Evolutionary conservation across 1,139 yeast species (phyloP).

Genomic region (Citeromyces siamensis): DNA sequence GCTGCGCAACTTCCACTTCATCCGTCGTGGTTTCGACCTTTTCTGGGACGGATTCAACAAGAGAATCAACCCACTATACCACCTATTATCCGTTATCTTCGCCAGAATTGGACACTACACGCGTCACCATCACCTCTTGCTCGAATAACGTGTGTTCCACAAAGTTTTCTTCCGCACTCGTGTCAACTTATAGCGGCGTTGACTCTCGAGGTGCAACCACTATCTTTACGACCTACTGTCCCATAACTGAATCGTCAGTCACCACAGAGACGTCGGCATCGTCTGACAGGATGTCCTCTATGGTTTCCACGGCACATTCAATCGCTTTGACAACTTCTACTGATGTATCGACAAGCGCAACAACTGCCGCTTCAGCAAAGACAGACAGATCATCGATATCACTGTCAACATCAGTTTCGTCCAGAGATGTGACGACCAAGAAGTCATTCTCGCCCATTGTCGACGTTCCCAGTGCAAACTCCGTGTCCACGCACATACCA

Average conservation of each 20-base stretch:
- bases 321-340: background rate
- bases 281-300: too few species aligned
- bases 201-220: conserved; percentile 18
- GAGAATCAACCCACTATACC: conserved; percentile 19
- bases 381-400: background rate
- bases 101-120: conserved; percentile 4
- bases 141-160: conserved; percentile 2
- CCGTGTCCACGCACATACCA: background rate
- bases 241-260: too few species aligned
- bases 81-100: conserved; percentile 32
- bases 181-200: conserved; percentile 8
- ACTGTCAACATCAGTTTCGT: too few species aligned
- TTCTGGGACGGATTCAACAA: conserved; percentile 18
- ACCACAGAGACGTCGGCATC: too few species aligned
- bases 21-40: conserved; percentile 27
- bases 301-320: background rate
- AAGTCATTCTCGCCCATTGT: too few species aligned
- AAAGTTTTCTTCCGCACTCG: conserved; percentile 4
- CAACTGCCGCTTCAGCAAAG: background rate
- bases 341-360: background rate
- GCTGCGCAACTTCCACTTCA: conserved; percentile 18
- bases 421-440: too few species aligned
- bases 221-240: conserved; percentile 27
- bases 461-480: background rate
- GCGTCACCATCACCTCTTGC: conserved; percentile 6